Base-by-base conservation (phyloP, 805 yeast species). In the Saccharomyces cerevisiae region DNA sequence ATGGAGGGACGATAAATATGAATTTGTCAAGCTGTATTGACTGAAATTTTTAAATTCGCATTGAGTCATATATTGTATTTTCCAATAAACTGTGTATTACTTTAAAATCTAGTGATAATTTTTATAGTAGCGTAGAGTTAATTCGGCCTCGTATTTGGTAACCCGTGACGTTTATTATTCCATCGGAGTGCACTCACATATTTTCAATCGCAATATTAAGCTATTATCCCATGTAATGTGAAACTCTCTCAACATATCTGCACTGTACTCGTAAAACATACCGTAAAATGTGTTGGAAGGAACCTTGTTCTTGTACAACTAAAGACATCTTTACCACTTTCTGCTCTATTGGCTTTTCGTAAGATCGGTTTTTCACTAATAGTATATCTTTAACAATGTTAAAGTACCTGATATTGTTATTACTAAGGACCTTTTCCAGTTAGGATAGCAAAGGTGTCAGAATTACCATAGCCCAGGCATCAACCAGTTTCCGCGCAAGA, bases 241-340 rank as follows among this genome's bases (percentile, higher is more conserved):
- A 29, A 29, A 29, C 17, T 36, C 24, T 36, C 17, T 17, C 43
- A 17, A 36, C 6, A 17, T 17, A n/a, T 36, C 17, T 17, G 24
- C 10, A 17, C 17, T 17, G 43, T 36, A 17, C 29, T 47, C 47
- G 17, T 32, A 30, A 53, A 61, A 86, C 94, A 79, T 87, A 87
- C 94, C 97, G 99, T 83, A 94, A 88, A 83, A 94, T 94, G 95
- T 94, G 99, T 83, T 95, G 99, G 96, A 95, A 94, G 79, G 94
- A 88, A 79, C 96, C 96, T 82, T 89, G 86, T 83, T 94, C 99
- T 82, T 89, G 94, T 79, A 94, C 94, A 81, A 90, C 97, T 84
- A 89, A 85, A 77, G 96, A 87, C 96, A 89, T 88, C 70, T 79
- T 82, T 79, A 64, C 63, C 63, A 36, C 43, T 36, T 36, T 36